Base-by-base conservation (phyloP, 1,284 basidiomycete species). In the Phylloboletellus chloephorus region DNA sequence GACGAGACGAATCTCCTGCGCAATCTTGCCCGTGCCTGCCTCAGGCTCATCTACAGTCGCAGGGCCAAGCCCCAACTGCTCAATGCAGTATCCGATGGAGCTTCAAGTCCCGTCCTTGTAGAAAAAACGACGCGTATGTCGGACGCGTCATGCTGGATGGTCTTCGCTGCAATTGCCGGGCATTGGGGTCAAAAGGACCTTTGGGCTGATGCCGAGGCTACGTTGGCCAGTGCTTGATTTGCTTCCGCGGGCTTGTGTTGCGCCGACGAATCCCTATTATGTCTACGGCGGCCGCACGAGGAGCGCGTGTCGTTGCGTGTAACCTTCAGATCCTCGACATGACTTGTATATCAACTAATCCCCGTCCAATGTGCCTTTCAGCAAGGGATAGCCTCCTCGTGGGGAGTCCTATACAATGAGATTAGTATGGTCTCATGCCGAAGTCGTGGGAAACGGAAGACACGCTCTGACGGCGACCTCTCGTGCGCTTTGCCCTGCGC, bases 141-240 rank as follows among this genome's bases (percentile, higher is more conserved):
- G 39, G 73, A 78, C 47, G 61, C 66, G 28, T 76, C 81, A n/a
- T 90, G 88, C 51, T 96, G 93, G 93, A 74, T 95, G 56, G 70
- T 90, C 20, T 70, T 94, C 1, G 67, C 81, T 16, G 78, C 79
- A 3, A 68, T 97, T 21, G 73, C 76, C 16, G 79, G 75, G 8
- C 68, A 86, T 1, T 97, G 92, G 93, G 84, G 77, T 15, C 93
- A 97, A 65, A 72, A 67, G 41, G 94, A 97, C 61, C 65, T 97
- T 31, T 88, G 90, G 80, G 71, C 73, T 54, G 87, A 93, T 57
- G 82, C 84, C 8, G 80, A 82, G 51, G 67, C 63, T 28, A 61
- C 65, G 44, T 52, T 79, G 42, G 58, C 53, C 35, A 44, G 52
- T 44, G 44, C 58, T 41, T 61, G 46, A 53, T 25, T 17, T 28